These are phyloP conservation scores for Termitomyces sp. DNA, from an alignment of 768 basidiomycete species.

Conservation along the genomic window DNA sequence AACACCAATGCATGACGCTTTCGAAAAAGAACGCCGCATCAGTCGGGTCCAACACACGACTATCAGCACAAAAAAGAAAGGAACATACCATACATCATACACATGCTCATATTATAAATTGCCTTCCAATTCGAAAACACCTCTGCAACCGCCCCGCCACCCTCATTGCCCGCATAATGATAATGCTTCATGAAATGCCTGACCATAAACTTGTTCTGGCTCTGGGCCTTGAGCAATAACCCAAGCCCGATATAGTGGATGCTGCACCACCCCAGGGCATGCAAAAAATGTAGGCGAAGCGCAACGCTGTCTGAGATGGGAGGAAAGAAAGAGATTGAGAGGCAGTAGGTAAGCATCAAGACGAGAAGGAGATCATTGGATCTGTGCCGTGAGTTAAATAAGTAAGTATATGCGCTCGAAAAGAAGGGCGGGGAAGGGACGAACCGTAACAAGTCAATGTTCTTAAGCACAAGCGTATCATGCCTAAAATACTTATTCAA, in stretches of 20 bases:
- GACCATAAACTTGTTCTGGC: constrained; percentile 83
- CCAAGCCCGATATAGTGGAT: constrained; percentile 91
- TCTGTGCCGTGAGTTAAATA: constrained; percentile 33
- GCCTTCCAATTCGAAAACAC: constrained; percentile 95
- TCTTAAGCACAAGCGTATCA: constrained; percentile 75
- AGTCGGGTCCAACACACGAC: not conserved
- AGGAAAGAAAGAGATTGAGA: constrained; percentile 56
- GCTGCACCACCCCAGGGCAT: constrained; percentile 81
- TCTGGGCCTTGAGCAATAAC: constrained; percentile 76
- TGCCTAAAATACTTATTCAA: constrained; percentile 86
- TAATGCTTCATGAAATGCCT: constrained; percentile 95
- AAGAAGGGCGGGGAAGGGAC: not conserved
- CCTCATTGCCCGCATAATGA: constrained; percentile 71
- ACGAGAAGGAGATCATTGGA: constrained; percentile 81
- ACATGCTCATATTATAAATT: constrained; percentile 87
- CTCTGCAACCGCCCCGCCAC: constrained; percentile 80
- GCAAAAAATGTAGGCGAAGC: constrained; percentile 69
- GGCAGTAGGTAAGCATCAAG: constrained; percentile 66
- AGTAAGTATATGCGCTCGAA: too few species aligned
- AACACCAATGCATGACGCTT: constrained; percentile 81
- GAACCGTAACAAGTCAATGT: constrained; percentile 83
- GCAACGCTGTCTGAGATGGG: constrained; percentile 38
- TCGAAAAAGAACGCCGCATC: not conserved
- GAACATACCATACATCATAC: constrained; percentile 84
- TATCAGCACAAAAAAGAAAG: not conserved